Percentiles rank a stretch among this genome's conserved stretches.
Conservation (phyloP, 306 rosid species). For the Fragaria vesca region DNA sequence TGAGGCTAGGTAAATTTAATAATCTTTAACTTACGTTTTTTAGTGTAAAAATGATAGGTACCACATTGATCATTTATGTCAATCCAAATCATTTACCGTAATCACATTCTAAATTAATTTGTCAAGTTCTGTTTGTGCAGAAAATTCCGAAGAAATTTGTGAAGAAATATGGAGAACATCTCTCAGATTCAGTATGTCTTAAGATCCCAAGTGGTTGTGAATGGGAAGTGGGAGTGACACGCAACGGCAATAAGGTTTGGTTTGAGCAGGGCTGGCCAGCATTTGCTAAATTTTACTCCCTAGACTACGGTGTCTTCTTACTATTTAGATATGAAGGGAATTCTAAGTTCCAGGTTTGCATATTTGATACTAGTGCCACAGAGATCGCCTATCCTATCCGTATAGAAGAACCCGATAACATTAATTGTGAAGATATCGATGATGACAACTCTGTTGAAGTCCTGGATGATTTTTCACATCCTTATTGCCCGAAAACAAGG, state of each 20-base stretch:
- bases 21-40: background rate
- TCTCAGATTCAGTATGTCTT: no score
- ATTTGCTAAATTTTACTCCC: background rate
- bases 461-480: background rate
- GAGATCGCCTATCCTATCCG: slow-evolving; percentile 18
- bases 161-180: no score
- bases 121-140: background rate
- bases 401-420: no score
- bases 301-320: background rate
- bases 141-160: no score
- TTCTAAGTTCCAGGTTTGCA: slow-evolving; percentile 13
- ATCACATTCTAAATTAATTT: background rate
- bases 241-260: no score
- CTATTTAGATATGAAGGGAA: slow-evolving; percentile 17
- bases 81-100: background rate
- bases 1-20: background rate
- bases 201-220: no score
- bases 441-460: background rate
- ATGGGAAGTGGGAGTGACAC: no score
- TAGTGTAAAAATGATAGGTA: background rate
- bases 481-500: background rate
- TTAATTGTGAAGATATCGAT: no score
- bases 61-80: background rate
- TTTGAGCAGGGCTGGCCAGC: slow-evolving; percentile 19
- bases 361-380: slow-evolving; percentile 17